Conservation (phyloP, 768 basidiomycete genomes). For the Lactarius vividus region DNA sequence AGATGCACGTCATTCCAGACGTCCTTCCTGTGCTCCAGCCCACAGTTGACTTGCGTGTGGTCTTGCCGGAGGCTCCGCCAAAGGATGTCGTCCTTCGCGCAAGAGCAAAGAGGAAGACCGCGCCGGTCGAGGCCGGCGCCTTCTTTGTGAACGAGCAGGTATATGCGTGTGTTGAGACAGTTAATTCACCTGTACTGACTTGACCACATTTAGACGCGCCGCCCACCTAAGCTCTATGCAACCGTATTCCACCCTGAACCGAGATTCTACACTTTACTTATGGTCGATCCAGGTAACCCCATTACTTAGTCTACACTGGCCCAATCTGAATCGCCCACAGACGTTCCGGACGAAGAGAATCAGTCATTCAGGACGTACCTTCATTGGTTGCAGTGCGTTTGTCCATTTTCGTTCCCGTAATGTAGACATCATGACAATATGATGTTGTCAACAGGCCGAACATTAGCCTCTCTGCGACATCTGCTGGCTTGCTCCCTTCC, state of each 20-base stretch:
- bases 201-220: constrained; percentile 48
- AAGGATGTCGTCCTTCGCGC: constrained; percentile 30
- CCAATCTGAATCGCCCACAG: constrained; percentile 37
- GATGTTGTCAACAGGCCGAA: constrained; percentile 58
- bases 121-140: constrained; percentile 64
- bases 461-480: constrained; percentile 67
- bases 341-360: constrained; percentile 74
- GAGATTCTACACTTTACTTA: constrained; percentile 80
- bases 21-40: constrained; percentile 70
- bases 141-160: constrained; percentile 71
- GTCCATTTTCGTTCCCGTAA: constrained; percentile 2
- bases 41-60: constrained; percentile 69
- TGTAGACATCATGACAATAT: constrained; percentile 19
- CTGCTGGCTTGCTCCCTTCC: constrained; percentile 40
- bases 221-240: constrained; percentile 62
- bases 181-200: not conserved
- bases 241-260: constrained; percentile 82
- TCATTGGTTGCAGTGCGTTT: constrained; percentile 77
- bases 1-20: constrained; percentile 91
- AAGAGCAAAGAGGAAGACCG: constrained; percentile 33
- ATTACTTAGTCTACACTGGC: constrained; percentile 1
- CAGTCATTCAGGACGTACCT: constrained; percentile 68
- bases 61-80: constrained; percentile 44
- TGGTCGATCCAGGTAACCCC: constrained; percentile 75
- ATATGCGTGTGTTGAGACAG: constrained; percentile 23